Conservation (phyloP, 2,329 filamentous ascomycete genomes). For the Dactylella cylindrospora region DNA sequence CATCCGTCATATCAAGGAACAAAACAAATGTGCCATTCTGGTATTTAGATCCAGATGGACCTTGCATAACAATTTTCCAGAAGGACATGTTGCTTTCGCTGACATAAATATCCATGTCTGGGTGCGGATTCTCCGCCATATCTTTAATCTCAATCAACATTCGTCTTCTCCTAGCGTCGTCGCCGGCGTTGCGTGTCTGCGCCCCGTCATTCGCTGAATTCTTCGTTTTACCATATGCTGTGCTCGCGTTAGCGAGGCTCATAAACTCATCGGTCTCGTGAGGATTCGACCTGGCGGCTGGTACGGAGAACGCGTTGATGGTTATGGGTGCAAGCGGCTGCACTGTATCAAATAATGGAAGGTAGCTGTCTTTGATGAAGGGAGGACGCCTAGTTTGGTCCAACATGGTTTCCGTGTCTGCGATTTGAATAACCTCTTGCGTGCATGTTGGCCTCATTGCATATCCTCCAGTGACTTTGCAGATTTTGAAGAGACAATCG, state of each 20-base stretch:
- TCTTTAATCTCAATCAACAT: slow-evolving; percentile 45
- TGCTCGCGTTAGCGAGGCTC: slow-evolving; percentile 35
- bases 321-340: slow-evolving; percentile 33
- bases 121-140: slow-evolving; percentile 44
- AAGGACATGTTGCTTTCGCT: slow-evolving; percentile 46
- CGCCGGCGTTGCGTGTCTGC: slow-evolving; percentile 13
- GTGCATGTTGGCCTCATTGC: slow-evolving; percentile 40
- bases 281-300: slow-evolving; percentile 21
- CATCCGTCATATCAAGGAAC: slow-evolving; percentile 44
- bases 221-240: slow-evolving; percentile 30
- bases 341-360: slow-evolving; percentile 39
- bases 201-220: slow-evolving; percentile 20
- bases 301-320: slow-evolving; percentile 32
- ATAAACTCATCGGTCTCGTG: slow-evolving; percentile 41
- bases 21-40: slow-evolving; percentile 45
- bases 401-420: slow-evolving; percentile 42
- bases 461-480: slow-evolving; percentile 36
- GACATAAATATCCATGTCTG: slow-evolving; percentile 47
- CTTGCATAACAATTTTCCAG: slow-evolving; percentile 45
- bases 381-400: slow-evolving; percentile 33
- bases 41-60: slow-evolving; percentile 35
- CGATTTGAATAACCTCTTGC: slow-evolving; percentile 32
- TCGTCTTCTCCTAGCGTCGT: slow-evolving; percentile 33
- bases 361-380: slow-evolving; percentile 9
- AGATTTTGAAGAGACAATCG: slow-evolving; percentile 37